Conservation (phyloP, 352 stramenopile genomes). For the Bremia lactucae region DNA sequence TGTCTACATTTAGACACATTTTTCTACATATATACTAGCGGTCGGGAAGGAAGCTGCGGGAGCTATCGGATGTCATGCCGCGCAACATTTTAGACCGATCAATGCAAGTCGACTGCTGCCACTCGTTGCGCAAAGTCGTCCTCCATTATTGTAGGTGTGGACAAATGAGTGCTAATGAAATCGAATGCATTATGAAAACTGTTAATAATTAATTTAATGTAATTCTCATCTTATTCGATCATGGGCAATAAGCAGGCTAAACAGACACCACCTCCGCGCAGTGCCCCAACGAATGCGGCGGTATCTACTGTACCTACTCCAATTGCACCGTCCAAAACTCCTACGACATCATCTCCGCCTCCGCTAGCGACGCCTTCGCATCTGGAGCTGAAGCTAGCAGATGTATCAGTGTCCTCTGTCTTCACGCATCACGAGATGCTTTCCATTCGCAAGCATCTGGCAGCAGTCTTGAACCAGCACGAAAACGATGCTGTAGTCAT, state of each 20-base stretch:
- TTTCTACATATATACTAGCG: no score
- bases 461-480: constrained; percentile 48
- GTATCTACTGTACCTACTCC: neutral
- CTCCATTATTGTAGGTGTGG: no score
- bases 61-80: no score
- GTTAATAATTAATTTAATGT: no score
- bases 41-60: no score
- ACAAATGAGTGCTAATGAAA: no score
- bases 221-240: constrained; percentile 1
- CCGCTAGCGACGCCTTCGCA: constrained; percentile 22
- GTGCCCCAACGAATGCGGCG: constrained; percentile 2
- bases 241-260: constrained; percentile 85
- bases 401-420: constrained; percentile 60
- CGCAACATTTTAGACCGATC: no score
- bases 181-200: no score
- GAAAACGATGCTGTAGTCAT: constrained; percentile 69
- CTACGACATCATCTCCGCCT: constrained; percentile 7
- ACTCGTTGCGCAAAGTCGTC: no score
- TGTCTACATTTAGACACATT: no score
- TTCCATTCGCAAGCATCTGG: constrained; percentile 65
- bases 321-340: constrained; percentile 1
- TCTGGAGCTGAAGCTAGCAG: constrained; percentile 58
- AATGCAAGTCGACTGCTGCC: no score
- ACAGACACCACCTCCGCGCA: constrained; percentile 19
- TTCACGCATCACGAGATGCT: constrained; percentile 74